A percentile compares a stretch with the other conserved stretches of the same genome.
Evolutionary conservation across 768 basidiomycete species (phyloP).

Genomic region (Holtermannia corniformis): DNA sequence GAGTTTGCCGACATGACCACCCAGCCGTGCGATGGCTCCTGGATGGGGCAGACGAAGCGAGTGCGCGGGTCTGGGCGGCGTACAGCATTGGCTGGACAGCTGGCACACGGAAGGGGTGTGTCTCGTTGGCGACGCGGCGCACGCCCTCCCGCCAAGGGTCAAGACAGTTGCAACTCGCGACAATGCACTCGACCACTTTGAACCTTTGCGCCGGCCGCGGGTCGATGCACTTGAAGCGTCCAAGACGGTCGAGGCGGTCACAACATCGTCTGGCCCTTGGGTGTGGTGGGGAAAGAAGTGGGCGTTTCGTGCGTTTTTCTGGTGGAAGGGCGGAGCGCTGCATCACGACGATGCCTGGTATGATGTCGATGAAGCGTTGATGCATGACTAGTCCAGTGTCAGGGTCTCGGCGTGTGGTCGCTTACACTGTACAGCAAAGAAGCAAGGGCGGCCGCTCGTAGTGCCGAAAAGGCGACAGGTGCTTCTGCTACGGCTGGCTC

Average conservation of each 20-base stretch:
- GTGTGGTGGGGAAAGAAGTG: conserved; percentile 27
- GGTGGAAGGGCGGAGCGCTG: no score
- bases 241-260: conserved; percentile 3
- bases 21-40: conserved; percentile 19
- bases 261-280: conserved; percentile 12
- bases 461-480: no score
- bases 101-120: conserved; percentile 13
- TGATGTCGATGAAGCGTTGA: no score
- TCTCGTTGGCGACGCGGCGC: conserved; percentile 28
- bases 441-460: no score
- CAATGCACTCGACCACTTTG: conserved; percentile 15
- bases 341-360: no score
- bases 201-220: conserved; percentile 14
- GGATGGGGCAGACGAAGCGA: conserved; percentile 5
- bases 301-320: conserved; percentile 26
- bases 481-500: no score
- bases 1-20: conserved; percentile 9
- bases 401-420: no score
- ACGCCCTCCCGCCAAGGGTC: conserved; percentile 19
- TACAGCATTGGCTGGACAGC: conserved; percentile 7
- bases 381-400: no score
- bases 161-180: conserved; percentile 9
- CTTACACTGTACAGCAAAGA: no score
- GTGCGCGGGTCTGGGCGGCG: conserved; percentile 8
- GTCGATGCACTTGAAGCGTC: conserved; percentile 7